Evolutionary conservation across 148 eudicot genomes (phyloP).

Genomic region (Silene conica): DNA sequence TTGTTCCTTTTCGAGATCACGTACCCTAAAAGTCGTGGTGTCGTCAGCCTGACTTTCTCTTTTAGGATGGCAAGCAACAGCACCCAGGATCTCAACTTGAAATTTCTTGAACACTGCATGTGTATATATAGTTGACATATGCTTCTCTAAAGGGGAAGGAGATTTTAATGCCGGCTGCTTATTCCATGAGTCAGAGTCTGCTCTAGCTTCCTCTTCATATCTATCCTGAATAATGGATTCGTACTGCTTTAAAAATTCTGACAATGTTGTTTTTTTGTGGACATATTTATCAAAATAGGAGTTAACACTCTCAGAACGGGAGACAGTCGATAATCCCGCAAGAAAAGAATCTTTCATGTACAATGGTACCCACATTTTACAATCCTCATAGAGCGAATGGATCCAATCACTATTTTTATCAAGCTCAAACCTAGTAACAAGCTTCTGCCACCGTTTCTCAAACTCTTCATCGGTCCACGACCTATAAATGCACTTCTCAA

Average conservation of each 20-base stretch:
- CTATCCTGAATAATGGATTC: constrained; percentile 75
- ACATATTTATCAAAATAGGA: constrained; percentile 88
- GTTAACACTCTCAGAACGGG: constrained; percentile 84
- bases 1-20: constrained; percentile 63
- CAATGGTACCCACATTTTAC: constrained; percentile 65
- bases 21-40: constrained; percentile 54
- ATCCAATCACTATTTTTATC: constrained; percentile 60
- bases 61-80: constrained; percentile 82
- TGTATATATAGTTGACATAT: constrained; percentile 60
- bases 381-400: constrained; percentile 63
- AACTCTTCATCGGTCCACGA: constrained; percentile 77
- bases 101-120: constrained; percentile 80
- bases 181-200: constrained; percentile 86
- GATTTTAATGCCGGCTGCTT: constrained; percentile 72
- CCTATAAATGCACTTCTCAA: constrained; percentile 75
- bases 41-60: constrained; percentile 56
- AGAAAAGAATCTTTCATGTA: constrained; percentile 62
- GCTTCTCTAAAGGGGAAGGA: constrained; percentile 98
- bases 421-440: constrained; percentile 59
- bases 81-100: constrained; percentile 87
- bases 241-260: constrained; percentile 77
- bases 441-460: constrained; percentile 85
- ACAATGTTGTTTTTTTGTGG: constrained; percentile 78
- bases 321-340: constrained; percentile 79
- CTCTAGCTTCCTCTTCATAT: constrained; percentile 95